A percentile compares a stretch with the other conserved stretches of the same genome.
phyloP scores from a whole-genome alignment of 2,329 filamentous ascomycete species.

The Aspergillus alliaceus region DNA sequence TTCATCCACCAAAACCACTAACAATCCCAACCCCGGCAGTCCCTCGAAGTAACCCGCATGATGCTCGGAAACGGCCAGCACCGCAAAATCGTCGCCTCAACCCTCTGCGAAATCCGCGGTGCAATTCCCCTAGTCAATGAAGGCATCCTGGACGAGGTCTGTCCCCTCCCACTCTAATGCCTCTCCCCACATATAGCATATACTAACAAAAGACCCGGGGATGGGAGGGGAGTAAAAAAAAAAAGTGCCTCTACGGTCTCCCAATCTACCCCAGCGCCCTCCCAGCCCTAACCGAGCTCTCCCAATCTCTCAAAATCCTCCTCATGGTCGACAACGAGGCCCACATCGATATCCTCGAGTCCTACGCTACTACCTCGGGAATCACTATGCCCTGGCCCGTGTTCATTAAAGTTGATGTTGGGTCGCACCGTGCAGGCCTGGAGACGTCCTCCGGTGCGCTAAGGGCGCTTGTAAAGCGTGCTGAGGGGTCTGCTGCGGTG shows the following conservation, averaged over 20 bases:
- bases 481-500: conserved; percentile 14
- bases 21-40: conserved; percentile 7
- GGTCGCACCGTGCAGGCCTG: conserved; percentile 22
- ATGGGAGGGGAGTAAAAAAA: not conserved
- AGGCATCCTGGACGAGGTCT: conserved; percentile 43
- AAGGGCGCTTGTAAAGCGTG: conserved; percentile 12
- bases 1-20: not conserved
- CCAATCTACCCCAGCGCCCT: conserved; percentile 40
- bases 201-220: too few species aligned
- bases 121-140: conserved; percentile 41
- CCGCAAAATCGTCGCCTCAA: conserved; percentile 43
- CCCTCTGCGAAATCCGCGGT: conserved; percentile 43
- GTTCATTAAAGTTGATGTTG: conserved; percentile 28
- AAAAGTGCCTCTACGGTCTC: conserved; percentile 40
- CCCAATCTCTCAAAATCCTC: conserved; percentile 31
- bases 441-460: conserved; percentile 13
- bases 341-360: conserved; percentile 23
- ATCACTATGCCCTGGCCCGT: conserved; percentile 17
- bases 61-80: conserved; percentile 43
- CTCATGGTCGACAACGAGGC: conserved; percentile 36
- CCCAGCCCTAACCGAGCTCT: conserved; percentile 29
- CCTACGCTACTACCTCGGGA: conserved; percentile 1
- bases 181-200: too few species aligned
- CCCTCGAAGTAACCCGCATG: conserved; percentile 38
- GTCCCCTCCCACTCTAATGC: not conserved